Evolutionary conservation across 2,329 filamentous ascomycete species (phyloP).

Genomic region (Venturia carpophila): DNA sequence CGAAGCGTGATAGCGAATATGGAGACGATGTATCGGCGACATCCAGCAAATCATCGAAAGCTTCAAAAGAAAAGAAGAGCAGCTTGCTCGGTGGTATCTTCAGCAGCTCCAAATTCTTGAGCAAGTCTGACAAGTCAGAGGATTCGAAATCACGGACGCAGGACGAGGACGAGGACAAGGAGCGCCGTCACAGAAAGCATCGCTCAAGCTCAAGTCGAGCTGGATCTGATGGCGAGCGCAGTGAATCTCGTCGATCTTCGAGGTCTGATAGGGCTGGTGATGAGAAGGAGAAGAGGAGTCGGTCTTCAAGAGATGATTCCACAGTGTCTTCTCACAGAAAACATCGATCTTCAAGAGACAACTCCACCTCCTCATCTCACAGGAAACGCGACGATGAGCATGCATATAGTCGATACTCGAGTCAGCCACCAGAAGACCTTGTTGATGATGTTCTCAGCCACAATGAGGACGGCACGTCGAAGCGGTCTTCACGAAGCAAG

Average conservation of each 20-base stretch:
- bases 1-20: slow-evolving; percentile 24
- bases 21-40: slow-evolving; percentile 13
- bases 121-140: slow-evolving; percentile 28
- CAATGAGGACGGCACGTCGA: slow-evolving; percentile 15
- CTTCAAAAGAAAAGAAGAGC: slow-evolving; percentile 37
- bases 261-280: slow-evolving; percentile 23
- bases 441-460: slow-evolving; percentile 19
- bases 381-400: slow-evolving; percentile 17
- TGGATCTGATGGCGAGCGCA: slow-evolving; percentile 29
- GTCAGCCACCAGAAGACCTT: slow-evolving; percentile 14
- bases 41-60: slow-evolving; percentile 16
- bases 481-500: slow-evolving; percentile 2
- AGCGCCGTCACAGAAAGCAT: slow-evolving; percentile 36
- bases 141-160: slow-evolving; percentile 25
- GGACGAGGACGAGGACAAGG: slow-evolving; percentile 35
- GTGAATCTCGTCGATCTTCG: slow-evolving; percentile 26
- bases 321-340: slow-evolving; percentile 20
- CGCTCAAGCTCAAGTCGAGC: slow-evolving; percentile 33
- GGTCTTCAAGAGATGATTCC: slow-evolving; percentile 20
- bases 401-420: slow-evolving; percentile 15
- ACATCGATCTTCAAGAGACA: slow-evolving; percentile 21
- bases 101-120: slow-evolving; percentile 31
- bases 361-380: slow-evolving; percentile 21
- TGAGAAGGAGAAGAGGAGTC: slow-evolving; percentile 35
- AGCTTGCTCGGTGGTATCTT: slow-evolving; percentile 41